phyloP scores from a whole-genome alignment of 768 basidiomycete genomes.

The Lactarius tabidus region DNA sequence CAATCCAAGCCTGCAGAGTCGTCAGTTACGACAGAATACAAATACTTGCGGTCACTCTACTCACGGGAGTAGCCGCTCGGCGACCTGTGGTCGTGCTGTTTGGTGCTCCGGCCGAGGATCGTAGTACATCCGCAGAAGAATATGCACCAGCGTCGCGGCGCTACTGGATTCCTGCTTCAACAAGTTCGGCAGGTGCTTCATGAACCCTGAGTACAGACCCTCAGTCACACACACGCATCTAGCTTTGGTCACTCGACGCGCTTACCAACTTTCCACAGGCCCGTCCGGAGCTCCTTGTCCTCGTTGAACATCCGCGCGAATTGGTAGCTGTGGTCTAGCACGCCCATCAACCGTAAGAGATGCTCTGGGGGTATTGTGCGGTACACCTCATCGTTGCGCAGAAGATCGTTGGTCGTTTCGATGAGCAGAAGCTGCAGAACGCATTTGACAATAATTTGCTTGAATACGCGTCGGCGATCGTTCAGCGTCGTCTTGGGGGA shows the following conservation, averaged over 20 bases:
- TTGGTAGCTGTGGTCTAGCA: conserved; percentile 95
- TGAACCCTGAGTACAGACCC: conserved; percentile 67
- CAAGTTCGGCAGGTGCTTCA: conserved; percentile 98
- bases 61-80: conserved; percentile 66
- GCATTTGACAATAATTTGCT: conserved; percentile 99
- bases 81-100: conserved; percentile 74
- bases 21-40: background rate
- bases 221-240: background rate
- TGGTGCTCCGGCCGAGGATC: conserved; percentile 88
- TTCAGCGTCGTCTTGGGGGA: conserved; percentile 52
- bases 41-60: conserved; percentile 26
- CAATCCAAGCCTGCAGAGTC: conserved; percentile 62
- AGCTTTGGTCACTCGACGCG: conserved; percentile 24
- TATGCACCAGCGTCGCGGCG: conserved; percentile 89
- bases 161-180: conserved; percentile 98
- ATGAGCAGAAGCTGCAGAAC: conserved; percentile 94
- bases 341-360: conserved; percentile 88
- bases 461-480: conserved; percentile 84
- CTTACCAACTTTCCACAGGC: conserved; percentile 99
- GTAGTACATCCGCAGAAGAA: conserved; percentile 90
- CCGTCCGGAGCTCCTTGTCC: conserved; percentile 94
- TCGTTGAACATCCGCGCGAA: conserved; percentile 98
- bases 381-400: conserved; percentile 91
- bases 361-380: conserved; percentile 91
- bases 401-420: conserved; percentile 93